phyloP scores from a whole-genome alignment of 345 rosid genomes.

The Linum trigynum region DNA sequence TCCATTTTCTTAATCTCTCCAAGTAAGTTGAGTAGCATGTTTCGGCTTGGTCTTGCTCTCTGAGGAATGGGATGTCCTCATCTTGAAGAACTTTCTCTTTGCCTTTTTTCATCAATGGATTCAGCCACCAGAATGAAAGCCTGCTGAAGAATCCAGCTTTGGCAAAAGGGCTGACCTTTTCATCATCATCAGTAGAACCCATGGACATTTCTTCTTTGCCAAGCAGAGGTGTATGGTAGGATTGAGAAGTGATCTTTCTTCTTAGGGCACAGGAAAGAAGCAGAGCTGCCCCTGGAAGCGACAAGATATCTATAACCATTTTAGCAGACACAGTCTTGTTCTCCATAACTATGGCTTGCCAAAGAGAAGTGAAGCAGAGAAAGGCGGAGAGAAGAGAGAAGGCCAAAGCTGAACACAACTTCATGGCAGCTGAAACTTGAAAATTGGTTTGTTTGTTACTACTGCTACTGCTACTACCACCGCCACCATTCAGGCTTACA shows the following conservation, averaged over 20 bases:
- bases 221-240: background rate
- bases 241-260: background rate
- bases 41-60: slow-evolving; percentile 17
- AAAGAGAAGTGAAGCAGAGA: background rate
- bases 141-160: slow-evolving; percentile 14
- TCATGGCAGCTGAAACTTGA: background rate
- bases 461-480: too few relatives aligned
- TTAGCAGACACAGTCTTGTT: background rate
- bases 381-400: background rate
- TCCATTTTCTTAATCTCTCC: slow-evolving; percentile 5
- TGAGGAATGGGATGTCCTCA: slow-evolving; percentile 24
- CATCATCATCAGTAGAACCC: background rate
- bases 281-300: background rate
- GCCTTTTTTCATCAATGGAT: slow-evolving; percentile 21
- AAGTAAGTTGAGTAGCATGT: slow-evolving; percentile 17
- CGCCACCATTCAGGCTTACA: background rate
- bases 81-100: slow-evolving; percentile 17
- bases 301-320: background rate
- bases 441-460: background rate
- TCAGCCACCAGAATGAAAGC: slow-evolving; percentile 27
- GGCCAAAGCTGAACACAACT: background rate
- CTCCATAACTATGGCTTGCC: background rate
- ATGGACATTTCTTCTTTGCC: background rate
- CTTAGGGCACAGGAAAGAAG: background rate
- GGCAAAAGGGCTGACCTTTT: background rate